phyloP scores from a whole-genome alignment of 2,329 filamentous ascomycete genomes.

The Didymella segeticola region DNA sequence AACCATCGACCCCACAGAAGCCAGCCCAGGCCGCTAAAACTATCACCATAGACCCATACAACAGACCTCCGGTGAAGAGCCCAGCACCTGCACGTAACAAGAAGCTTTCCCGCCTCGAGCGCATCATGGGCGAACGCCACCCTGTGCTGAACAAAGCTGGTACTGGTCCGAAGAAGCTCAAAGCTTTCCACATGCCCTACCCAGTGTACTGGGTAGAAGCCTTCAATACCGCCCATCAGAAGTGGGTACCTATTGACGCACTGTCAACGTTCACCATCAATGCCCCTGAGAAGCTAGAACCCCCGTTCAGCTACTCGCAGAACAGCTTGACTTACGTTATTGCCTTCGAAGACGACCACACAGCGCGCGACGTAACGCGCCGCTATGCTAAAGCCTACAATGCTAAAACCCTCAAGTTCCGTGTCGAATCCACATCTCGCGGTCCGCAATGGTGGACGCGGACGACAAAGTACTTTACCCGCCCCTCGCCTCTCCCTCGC shows the following conservation, averaged over 20 bases:
- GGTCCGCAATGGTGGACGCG: constrained; percentile 64
- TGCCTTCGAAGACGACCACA: constrained; percentile 81
- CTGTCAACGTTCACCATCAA: constrained; percentile 81
- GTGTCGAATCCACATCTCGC: constrained; percentile 72
- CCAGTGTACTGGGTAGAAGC: constrained; percentile 96
- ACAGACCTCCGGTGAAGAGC: constrained; percentile 29
- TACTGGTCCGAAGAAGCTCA: constrained; percentile 47
- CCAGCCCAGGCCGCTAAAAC: constrained; percentile 27
- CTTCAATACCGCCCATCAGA: constrained; percentile 83
- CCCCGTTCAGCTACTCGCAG: constrained; percentile 75
- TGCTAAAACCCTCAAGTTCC: constrained; percentile 81
- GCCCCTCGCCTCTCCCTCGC: constrained; percentile 59
- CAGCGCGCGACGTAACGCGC: constrained; percentile 82
- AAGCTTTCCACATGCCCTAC: constrained; percentile 72
- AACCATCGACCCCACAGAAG: constrained; percentile 40
- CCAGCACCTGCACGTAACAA: constrained; percentile 34
- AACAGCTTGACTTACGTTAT: constrained; percentile 85
- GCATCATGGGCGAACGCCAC: constrained; percentile 40
- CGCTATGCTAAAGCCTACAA: constrained; percentile 89
- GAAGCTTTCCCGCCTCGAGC: constrained; percentile 42
- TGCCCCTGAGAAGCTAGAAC: constrained; percentile 79
- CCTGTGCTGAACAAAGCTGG: constrained; percentile 33
- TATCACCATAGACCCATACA: constrained; percentile 43
- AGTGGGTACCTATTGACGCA: constrained; percentile 89
- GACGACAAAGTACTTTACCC: constrained; percentile 55